These are phyloP conservation scores for Pythium vanterpoolii DNA, from an alignment of 352 stramenopile species.

Conservation along the genomic window DNA sequence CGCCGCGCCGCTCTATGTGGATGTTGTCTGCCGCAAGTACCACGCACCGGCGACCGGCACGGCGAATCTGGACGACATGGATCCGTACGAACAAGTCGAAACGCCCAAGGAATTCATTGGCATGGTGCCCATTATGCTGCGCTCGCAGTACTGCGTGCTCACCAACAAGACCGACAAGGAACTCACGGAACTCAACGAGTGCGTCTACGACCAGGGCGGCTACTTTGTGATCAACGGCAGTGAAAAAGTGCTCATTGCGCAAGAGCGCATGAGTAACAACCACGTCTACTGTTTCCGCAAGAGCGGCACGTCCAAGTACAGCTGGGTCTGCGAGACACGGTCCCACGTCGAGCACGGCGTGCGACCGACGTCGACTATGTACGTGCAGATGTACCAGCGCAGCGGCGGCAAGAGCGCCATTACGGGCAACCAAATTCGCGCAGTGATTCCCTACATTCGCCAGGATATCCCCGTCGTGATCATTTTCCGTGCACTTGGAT, in stretches of 20 bases:
- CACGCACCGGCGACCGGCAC: constrained; percentile 56
- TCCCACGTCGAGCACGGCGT: constrained; percentile 96
- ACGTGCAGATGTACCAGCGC: constrained; percentile 99
- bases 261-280: constrained; percentile 99
- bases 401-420: constrained; percentile 91
- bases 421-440: constrained; percentile 98
- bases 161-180: constrained; percentile 92
- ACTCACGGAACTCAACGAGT: constrained; percentile 95
- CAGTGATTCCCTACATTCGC: constrained; percentile 98
- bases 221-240: constrained; percentile 99
- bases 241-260: constrained; percentile 98
- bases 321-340: constrained; percentile 95
- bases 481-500: constrained; percentile 98
- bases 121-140: constrained; percentile 98
- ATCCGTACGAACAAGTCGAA: constrained; percentile 85
- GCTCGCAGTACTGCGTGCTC: constrained; percentile 95
- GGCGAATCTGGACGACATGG: constrained; percentile 82
- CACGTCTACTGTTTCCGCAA: constrained; percentile 99
- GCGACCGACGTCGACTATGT: constrained; percentile 95
- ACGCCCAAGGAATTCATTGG: constrained; percentile 95
- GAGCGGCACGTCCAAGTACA: constrained; percentile 96
- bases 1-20: constrained; percentile 97
- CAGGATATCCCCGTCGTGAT: constrained; percentile 99
- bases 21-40: constrained; percentile 95
- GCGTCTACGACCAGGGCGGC: constrained; percentile 99